phyloP scores from a whole-genome alignment of 2,329 filamentous ascomycete species.

The Cladosporium velox region DNA sequence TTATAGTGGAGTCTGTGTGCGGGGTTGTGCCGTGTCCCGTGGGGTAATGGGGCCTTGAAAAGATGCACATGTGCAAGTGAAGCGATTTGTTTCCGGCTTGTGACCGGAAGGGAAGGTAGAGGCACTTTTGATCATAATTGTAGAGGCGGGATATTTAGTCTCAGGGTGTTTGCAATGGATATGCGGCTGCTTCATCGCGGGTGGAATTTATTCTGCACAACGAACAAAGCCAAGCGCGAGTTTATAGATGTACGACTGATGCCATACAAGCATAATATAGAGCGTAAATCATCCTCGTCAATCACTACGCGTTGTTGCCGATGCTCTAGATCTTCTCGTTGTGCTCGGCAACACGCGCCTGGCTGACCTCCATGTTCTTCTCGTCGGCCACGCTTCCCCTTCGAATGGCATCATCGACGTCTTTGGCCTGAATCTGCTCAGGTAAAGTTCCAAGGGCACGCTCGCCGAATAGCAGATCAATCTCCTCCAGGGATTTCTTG shows the following conservation, averaged over 20 bases:
- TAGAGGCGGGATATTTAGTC: neutral
- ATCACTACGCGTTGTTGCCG: neutral
- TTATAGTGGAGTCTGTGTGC: neutral
- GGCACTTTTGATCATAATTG: conserved; percentile 9
- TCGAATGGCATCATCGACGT: conserved; percentile 34
- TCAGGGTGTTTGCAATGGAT: neutral
- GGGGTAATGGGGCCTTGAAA: neutral
- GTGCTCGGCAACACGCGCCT: conserved; percentile 20
- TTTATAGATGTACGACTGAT: neutral
- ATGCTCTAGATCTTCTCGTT: conserved; percentile 17
- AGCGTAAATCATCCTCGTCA: neutral
- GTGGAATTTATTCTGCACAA: neutral
- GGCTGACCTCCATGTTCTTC: conserved; percentile 23
- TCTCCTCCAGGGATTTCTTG: conserved; percentile 58
- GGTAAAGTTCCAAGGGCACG: conserved; percentile 51
- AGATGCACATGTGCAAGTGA: neutral
- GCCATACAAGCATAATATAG: neutral
- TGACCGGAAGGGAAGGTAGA: conserved; percentile 16
- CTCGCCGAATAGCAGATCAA: conserved; percentile 59
- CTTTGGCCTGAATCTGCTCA: conserved; percentile 44
- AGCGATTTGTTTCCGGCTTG: conserved; percentile 17
- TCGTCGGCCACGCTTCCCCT: conserved; percentile 25
- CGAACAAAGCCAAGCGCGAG: neutral
- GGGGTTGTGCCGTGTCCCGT: neutral
- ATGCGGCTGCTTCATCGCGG: neutral